Evolutionary conservation across 306 rosid species (phyloP).

Genomic region (Delonix regia): DNA sequence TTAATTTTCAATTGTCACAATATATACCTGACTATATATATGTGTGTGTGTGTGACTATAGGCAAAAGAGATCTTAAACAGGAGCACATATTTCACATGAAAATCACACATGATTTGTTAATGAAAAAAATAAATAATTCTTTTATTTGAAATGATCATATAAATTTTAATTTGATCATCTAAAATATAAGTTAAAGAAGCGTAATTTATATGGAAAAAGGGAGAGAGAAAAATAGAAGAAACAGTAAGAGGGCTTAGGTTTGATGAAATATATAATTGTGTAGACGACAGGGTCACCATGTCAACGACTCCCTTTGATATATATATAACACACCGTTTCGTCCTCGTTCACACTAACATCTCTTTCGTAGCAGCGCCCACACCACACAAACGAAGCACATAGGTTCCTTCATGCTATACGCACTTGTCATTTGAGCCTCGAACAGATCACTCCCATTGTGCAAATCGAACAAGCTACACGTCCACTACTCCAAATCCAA

Average conservation of each 20-base stretch:
- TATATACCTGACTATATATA: not conserved
- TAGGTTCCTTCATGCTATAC: slow-evolving; percentile 20
- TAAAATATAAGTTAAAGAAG: not conserved
- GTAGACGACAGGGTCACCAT: not conserved
- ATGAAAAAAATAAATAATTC: not conserved
- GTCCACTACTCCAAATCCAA: slow-evolving; percentile 39
- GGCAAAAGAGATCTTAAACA: not conserved
- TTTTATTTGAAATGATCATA: not conserved
- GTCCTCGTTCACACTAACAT: not conserved
- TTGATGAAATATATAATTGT: not conserved
- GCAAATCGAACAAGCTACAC: slow-evolving; percentile 53
- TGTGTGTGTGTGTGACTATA: not conserved
- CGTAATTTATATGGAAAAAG: not conserved
- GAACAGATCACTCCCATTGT: slow-evolving; percentile 42
- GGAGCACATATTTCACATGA: not conserved
- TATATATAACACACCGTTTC: not conserved
- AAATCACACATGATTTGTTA: not conserved
- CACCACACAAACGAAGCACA: not conserved
- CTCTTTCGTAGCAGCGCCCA: not conserved
- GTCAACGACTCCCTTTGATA: not conserved
- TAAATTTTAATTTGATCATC: not conserved
- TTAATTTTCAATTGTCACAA: not conserved
- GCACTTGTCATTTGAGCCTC: slow-evolving; percentile 23
- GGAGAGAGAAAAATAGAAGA: not conserved
- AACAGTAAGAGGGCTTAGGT: not conserved